phyloP scores from a whole-genome alignment of 2,329 filamentous ascomycete genomes.

The Fusarium pseudocircinatum region DNA sequence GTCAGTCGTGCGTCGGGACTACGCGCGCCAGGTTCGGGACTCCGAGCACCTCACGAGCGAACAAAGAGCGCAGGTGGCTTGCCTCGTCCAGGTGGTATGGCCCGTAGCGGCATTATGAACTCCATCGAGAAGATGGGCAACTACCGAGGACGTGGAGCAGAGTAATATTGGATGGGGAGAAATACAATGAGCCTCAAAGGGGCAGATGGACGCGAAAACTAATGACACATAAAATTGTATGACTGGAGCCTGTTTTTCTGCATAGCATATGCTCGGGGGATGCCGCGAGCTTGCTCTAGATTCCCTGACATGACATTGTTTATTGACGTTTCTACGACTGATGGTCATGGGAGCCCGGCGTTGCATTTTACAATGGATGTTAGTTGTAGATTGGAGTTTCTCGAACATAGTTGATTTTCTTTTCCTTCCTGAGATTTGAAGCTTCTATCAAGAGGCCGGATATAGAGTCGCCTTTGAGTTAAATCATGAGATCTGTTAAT shows the following conservation, averaged over 20 bases:
- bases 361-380: slow-evolving; percentile 19
- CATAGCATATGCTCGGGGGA: slow-evolving; percentile 30
- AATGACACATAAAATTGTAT: slow-evolving; percentile 39
- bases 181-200: slow-evolving; percentile 16
- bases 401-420: slow-evolving; percentile 1
- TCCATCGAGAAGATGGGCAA: slow-evolving; percentile 90
- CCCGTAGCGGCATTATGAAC: slow-evolving; percentile 78
- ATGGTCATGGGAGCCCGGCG: slow-evolving; percentile 22
- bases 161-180: slow-evolving; percentile 29
- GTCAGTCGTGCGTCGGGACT: slow-evolving; percentile 67
- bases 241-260: slow-evolving; percentile 31
- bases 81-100: slow-evolving; percentile 59
- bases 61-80: slow-evolving; percentile 57
- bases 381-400: slow-evolving; percentile 16
- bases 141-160: slow-evolving; percentile 56
- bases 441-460: not conserved
- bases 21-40: slow-evolving; percentile 65
- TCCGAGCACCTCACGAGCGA: slow-evolving; percentile 55
- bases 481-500: not conserved
- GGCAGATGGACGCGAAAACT: slow-evolving; percentile 33
- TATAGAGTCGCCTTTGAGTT: not conserved
- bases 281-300: slow-evolving; percentile 7
- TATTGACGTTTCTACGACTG: slow-evolving; percentile 22
- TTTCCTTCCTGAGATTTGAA: not conserved
- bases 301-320: slow-evolving; percentile 27